Evolutionary conservation across 768 basidiomycete species (phyloP), one percentile per base, ranked within the genome.

Genomic region (Crepidotus variabilis): DNA sequence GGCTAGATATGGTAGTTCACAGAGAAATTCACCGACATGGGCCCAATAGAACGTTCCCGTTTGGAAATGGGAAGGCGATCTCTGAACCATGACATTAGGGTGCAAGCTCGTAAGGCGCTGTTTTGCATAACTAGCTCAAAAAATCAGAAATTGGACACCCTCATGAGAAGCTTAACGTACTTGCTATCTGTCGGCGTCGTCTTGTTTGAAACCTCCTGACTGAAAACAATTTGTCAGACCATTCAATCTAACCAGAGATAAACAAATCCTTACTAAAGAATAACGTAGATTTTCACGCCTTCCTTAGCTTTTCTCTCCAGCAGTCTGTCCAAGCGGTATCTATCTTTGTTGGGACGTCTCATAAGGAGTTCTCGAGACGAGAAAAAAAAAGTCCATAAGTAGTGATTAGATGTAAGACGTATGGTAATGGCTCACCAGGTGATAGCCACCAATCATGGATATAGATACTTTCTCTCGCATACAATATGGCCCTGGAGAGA

Each of bases 401-500:
- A 10, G 7, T 5, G n/a, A 51, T 18, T 7, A 46, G 45, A 21
- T 33, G 22, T 14, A 43, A 24, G 18, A 24, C 34, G 22, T 2
- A 21, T 28, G 8, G 39, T 13, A 18, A n/a, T 22, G 33, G 28
- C 64, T 52, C 66, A 91, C 91, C 88, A 2, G 92, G 93, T 22
- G 92, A 92, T 21, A 94, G 75, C 97, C 96, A 98, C 96, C 96
- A 98, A 71, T 96, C 96, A 67, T 98, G 97, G 35, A 98, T 97
- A 67, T 94, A 95, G 54, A 97, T 94, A 47, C 74, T 79, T 64
- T 93, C 88, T 67, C 87, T 88, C 0, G 96, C 96, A 62, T 97
- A 80, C 22, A 91, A 77, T 48, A 99, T 87, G 0, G 96, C 96
- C 39, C 92, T 83, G 21, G 92, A 92, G 21, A 99, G 74, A 66